Percentiles rank a stretch among this genome's conserved stretches.
phyloP scores from a whole-genome alignment of 2,329 filamentous ascomycete species.

The Fulvia fulva region DNA sequence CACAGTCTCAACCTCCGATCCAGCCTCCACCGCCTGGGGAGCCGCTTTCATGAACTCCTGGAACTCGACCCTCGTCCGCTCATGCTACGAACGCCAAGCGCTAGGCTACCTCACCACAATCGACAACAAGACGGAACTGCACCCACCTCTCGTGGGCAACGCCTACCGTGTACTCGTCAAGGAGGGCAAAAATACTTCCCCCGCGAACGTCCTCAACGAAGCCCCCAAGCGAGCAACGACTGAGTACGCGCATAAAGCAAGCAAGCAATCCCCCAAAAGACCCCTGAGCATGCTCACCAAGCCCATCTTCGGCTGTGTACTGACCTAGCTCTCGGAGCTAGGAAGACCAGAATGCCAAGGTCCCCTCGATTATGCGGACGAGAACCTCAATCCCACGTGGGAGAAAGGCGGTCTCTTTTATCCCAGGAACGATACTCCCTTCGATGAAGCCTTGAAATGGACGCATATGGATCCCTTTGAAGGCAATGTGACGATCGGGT shows the following conservation, averaged over 20 bases:
- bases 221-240: background rate
- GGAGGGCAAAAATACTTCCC: background rate
- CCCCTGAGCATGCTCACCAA: background rate
- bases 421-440: conserved; percentile 23
- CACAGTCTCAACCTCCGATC: no score
- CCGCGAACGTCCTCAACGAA: background rate
- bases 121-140: conserved; percentile 3
- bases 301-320: conserved; percentile 30
- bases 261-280: no score
- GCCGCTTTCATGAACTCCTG: conserved; percentile 37
- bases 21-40: no score
- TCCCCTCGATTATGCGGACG: conserved; percentile 31
- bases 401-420: conserved; percentile 38
- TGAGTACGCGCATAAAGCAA: no score
- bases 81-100: background rate
- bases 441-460: conserved; percentile 24
- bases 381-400: conserved; percentile 31
- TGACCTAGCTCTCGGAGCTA: conserved; percentile 36
- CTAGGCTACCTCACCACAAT: conserved; percentile 3
- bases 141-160: conserved; percentile 1
- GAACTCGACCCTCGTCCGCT: conserved; percentile 33
- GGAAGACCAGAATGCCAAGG: conserved; percentile 23
- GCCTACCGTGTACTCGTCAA: conserved; percentile 1
- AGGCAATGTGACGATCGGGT: conserved; percentile 37
- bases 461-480: conserved; percentile 36